phyloP scores from a whole-genome alignment of 495 filamentous ascomycete species.

The Lasiosphaeria ovina region DNA sequence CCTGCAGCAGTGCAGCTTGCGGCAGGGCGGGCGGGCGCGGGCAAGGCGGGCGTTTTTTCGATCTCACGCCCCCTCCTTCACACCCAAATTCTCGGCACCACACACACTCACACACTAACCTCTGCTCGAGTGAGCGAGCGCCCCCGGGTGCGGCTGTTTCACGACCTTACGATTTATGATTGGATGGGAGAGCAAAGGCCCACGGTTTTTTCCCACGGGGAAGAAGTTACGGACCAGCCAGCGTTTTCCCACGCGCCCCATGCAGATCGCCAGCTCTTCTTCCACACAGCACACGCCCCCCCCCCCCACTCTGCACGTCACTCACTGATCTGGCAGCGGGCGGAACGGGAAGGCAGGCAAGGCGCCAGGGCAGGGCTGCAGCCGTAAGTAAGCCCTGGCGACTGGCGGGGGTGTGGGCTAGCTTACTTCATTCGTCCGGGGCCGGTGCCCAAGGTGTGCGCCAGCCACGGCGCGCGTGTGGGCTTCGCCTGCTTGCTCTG shows the following conservation, averaged over 20 bases:
- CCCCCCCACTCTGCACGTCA: conserved; percentile 15
- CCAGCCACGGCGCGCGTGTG: too few species aligned
- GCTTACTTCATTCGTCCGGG: conserved; percentile 4
- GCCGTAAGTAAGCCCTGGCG: conserved; percentile 13
- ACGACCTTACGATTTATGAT: conserved; percentile 47
- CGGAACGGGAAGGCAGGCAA: conserved; percentile 4
- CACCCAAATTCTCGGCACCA: conserved; percentile 4
- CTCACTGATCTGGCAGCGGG: not conserved
- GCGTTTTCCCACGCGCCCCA: conserved; percentile 26
- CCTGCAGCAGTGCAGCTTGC: conserved; percentile 23
- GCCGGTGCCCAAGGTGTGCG: not conserved
- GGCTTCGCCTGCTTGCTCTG: not conserved
- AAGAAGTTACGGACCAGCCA: not conserved
- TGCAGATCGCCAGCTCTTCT: conserved; percentile 20
- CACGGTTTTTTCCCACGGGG: not conserved
- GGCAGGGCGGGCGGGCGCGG: conserved; percentile 7
- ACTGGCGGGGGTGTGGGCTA: conserved; percentile 3
- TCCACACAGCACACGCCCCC: conserved; percentile 30
- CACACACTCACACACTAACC: conserved; percentile 18
- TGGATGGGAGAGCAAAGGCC: conserved; percentile 29
- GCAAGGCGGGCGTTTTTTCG: conserved; percentile 8
- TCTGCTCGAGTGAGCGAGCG: not conserved
- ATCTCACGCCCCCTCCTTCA: conserved; percentile 27
- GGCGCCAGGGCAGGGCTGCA: conserved; percentile 24
- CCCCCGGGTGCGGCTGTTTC: conserved; percentile 32